Conservation (phyloP, 169 alveolate genomes). For the Blepharisma undulans region DNA sequence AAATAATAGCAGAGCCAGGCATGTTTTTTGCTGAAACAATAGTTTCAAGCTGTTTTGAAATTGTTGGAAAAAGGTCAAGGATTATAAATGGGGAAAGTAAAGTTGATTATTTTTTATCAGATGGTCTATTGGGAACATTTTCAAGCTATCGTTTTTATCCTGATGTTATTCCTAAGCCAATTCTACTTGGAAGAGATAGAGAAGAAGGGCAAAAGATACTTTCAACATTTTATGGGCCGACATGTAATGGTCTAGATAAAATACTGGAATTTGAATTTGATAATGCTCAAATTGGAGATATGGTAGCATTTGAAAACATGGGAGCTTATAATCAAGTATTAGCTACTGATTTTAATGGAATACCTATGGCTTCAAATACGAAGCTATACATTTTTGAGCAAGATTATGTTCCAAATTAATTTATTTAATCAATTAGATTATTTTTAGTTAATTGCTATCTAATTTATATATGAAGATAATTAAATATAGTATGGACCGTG, state of each 20-base stretch:
- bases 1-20: slow-evolving; percentile 17
- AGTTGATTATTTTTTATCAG: not conserved
- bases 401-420: not conserved
- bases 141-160: not conserved
- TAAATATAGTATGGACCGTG: too few relatives aligned
- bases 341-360: slow-evolving; percentile 11
- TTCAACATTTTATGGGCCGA: not conserved
- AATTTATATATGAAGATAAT: too few relatives aligned
- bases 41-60: not conserved
- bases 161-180: not conserved
- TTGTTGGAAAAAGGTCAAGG: not conserved
- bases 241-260: slow-evolving; percentile 22
- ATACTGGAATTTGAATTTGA: not conserved
- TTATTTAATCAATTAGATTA: too few relatives aligned
- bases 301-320: slow-evolving; percentile 1
- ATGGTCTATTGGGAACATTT: not conserved
- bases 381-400: not conserved
- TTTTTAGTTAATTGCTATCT: too few relatives aligned
- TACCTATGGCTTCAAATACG: not conserved
- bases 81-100: not conserved
- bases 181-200: not conserved
- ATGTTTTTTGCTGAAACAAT: not conserved
- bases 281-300: not conserved
- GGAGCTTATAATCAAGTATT: slow-evolving; percentile 12
- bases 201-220: not conserved